Base-by-base conservation (phyloP, 1,139 yeast genomes). In the Taphrina confusa region DNA sequence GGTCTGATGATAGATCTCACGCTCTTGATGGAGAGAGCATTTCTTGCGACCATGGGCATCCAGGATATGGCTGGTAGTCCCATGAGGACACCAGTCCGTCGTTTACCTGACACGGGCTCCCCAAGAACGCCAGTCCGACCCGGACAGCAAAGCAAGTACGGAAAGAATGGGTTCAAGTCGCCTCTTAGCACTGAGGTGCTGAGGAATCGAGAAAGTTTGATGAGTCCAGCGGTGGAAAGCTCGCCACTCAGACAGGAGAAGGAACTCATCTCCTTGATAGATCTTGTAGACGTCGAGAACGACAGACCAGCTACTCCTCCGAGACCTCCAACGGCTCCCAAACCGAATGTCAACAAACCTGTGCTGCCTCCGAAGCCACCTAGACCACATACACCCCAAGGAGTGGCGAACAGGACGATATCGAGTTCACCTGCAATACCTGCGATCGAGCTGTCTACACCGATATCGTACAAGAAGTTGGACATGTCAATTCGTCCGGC, bases 1-100 rank as follows among this genome's bases (percentile, higher is more conserved):
- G 51, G 58, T 2, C 58, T 54, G 16, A 54, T 54, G 58, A 54
- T 54, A 33, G 51, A 54, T 44, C 40, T 54, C 31, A 31, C 51
- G n/a, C 44, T 54, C 16, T 39, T 54, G 33, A 42, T 54, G 51
- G 58, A 54, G 45, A 44, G 58, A n/a, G 44, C 49, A 12, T 54
- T 54, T 36, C 34, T 54, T 8, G 58, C 58, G 12, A 54, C 58
- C 5, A 42, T 42, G 51, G 33, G 49, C n/a, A 46, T 46, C 23
- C 22, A 28, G 23, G 27, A 31, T 14, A 28, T 36, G 18, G 28
- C 4, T 18, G 47, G 31, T 11, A 25, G 37, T n/a, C 52, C 52
- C 6, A 14, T 33, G 3, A 27, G 52, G 16, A 47, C 52, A 6
- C 52, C 52, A 20, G 39, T 30, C 6, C 39, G 49, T 11, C 34